Evolutionary conservation across 176 grass and related monocot genomes (phyloP).

Genomic region (Rhipidocladum racemiflorum): DNA sequence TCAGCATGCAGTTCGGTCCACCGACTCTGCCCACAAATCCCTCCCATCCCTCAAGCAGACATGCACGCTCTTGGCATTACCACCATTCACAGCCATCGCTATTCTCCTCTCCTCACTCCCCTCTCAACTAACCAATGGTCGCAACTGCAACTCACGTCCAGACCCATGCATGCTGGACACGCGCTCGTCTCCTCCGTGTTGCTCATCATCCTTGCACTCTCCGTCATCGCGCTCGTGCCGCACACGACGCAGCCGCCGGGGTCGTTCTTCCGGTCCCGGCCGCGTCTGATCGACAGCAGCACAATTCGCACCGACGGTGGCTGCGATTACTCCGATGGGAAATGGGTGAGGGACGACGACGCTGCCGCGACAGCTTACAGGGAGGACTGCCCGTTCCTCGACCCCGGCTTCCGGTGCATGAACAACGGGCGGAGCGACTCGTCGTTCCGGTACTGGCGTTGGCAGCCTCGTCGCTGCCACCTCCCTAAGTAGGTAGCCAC

Average conservation of each 20-base stretch:
- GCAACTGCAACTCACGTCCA: background rate
- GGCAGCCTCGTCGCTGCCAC: conserved; percentile 47
- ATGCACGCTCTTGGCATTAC: background rate
- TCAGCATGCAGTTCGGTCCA: too few relatives aligned
- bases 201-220: conserved; percentile 25
- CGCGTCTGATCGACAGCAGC: background rate
- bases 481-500: conserved; percentile 48
- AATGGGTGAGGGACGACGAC: conserved; percentile 41
- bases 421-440: conserved; percentile 38
- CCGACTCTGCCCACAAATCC: background rate
- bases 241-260: background rate
- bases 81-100: background rate
- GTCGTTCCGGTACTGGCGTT: conserved; percentile 44
- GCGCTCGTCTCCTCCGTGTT: conserved; percentile 15
- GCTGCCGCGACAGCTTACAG: background rate
- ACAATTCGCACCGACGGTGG: background rate
- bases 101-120: background rate
- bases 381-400: conserved; percentile 58
- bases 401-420: conserved; percentile 65
- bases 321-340: conserved; percentile 50
- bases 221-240: background rate
- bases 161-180: conserved; percentile 31
- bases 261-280: conserved; percentile 3
- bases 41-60: background rate
- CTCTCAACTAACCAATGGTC: background rate